phyloP scores from a whole-genome alignment of 2,329 filamentous ascomycete species.

The Fusarium sp. region DNA sequence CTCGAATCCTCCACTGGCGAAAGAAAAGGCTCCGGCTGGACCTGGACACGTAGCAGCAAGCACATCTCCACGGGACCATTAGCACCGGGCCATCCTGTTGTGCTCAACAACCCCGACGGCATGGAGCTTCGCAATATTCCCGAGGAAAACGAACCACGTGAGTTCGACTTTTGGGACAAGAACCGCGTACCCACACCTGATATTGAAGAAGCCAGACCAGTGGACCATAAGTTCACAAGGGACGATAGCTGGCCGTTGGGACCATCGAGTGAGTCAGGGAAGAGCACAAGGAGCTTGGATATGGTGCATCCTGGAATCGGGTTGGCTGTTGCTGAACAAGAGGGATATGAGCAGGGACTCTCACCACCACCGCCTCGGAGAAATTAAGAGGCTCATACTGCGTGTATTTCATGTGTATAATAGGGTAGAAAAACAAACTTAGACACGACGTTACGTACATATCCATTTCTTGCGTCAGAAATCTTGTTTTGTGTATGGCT shows the following conservation, averaged over 20 bases:
- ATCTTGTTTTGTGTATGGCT: not conserved
- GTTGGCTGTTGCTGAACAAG: slow-evolving; percentile 38
- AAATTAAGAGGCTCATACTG: slow-evolving; percentile 15
- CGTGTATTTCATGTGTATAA: slow-evolving; percentile 21
- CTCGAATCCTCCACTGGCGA: slow-evolving; percentile 37
- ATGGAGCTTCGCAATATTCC: slow-evolving; percentile 42
- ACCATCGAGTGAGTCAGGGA: slow-evolving; percentile 17
- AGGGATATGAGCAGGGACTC: slow-evolving; percentile 37
- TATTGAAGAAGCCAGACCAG: slow-evolving; percentile 2
- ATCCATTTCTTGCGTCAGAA: not conserved
- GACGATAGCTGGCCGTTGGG: slow-evolving; percentile 39
- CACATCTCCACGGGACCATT: slow-evolving; percentile 30
- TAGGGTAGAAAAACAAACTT: slow-evolving; percentile 15
- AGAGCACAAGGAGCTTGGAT: slow-evolving; percentile 39
- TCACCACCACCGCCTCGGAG: slow-evolving; percentile 44
- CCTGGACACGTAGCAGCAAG: slow-evolving; percentile 40
- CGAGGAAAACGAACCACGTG: slow-evolving; percentile 32
- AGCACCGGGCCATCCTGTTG: slow-evolving; percentile 8
- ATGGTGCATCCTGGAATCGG: slow-evolving; percentile 38
- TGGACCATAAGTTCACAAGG: slow-evolving; percentile 10
- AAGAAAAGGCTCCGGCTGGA: slow-evolving; percentile 38
- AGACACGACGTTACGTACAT: slow-evolving; percentile 36
- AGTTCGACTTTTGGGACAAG: slow-evolving; percentile 37
- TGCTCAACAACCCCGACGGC: slow-evolving; percentile 10
- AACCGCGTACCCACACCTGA: slow-evolving; percentile 8